Conservation (phyloP, 2,329 filamentous ascomycete species). For the Huntiella bhutanensis region DNA sequence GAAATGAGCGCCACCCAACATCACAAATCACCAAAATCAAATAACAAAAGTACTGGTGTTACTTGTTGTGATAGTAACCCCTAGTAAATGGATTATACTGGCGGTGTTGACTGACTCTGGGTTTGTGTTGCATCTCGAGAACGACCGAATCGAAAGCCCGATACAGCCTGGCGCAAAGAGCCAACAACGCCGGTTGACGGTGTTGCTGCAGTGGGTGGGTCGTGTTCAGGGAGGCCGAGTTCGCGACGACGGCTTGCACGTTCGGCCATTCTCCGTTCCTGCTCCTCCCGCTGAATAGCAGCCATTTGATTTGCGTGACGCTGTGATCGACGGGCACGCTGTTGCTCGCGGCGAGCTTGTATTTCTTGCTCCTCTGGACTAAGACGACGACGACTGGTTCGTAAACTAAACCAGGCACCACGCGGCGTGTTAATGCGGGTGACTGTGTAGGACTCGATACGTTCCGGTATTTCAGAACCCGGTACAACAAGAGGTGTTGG, state of each 20-base stretch:
- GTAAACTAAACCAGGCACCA: constrained; percentile 22
- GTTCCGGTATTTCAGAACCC: constrained; percentile 12
- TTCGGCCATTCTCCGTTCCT: constrained; percentile 5
- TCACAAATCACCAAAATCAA: too few species aligned
- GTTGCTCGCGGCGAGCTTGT: constrained; percentile 6
- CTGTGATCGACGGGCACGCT: constrained; percentile 6
- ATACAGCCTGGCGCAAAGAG: constrained; percentile 11
- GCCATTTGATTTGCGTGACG: constrained; percentile 6
- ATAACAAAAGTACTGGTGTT: too few species aligned
- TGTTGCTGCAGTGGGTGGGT: neutral
- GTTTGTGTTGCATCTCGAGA: neutral
- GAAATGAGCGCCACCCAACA: too few species aligned
- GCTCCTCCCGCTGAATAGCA: constrained; percentile 6
- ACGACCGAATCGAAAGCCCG: constrained; percentile 8
- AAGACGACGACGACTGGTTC: constrained; percentile 18
- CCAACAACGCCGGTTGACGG: neutral
- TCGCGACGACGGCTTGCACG: constrained; percentile 2
- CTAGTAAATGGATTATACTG: too few species aligned
- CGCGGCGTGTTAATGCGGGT: constrained; percentile 29
- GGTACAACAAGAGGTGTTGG: constrained; percentile 23
- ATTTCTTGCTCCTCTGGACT: constrained; percentile 12
- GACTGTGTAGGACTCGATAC: constrained; percentile 20
- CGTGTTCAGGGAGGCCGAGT: neutral
- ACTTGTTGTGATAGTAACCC: too few species aligned
- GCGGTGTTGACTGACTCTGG: neutral